Conservation (phyloP, 75 land plant species). For the Chamaecyparis obtusa region DNA sequence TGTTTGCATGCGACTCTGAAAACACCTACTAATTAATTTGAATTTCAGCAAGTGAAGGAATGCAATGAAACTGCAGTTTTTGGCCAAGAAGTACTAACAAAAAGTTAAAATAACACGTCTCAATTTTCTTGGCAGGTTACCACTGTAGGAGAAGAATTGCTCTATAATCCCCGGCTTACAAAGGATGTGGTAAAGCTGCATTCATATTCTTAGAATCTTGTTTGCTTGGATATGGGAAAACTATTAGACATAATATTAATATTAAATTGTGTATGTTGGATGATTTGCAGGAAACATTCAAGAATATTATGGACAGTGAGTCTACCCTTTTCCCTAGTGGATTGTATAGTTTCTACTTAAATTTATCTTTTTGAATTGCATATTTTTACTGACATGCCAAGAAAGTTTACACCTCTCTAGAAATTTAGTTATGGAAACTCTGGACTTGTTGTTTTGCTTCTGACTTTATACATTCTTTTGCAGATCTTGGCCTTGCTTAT, state of each 20-base stretch:
- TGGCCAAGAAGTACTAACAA: background rate
- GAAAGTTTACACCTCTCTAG: background rate
- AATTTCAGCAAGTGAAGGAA: background rate
- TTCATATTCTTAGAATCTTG: background rate
- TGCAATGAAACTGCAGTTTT: background rate
- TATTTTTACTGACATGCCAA: background rate
- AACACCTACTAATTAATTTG: background rate
- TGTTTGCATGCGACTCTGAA: background rate
- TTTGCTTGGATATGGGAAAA: background rate
- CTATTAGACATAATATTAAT: background rate
- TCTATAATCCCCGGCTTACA: conserved; percentile 74
- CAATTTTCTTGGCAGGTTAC: conserved; percentile 59
- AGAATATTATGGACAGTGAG: conserved; percentile 79
- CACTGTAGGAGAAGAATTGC: conserved; percentile 86
- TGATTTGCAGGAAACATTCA: conserved; percentile 69
- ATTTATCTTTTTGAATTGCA: background rate
- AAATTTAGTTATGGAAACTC: background rate
- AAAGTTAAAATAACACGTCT: background rate
- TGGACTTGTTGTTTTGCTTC: conserved; percentile 2
- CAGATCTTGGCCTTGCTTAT: conserved; percentile 86
- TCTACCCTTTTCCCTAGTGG: background rate
- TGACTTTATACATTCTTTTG: background rate
- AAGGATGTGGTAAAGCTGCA: conserved; percentile 64
- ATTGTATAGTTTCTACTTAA: background rate
- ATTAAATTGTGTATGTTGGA: background rate